Evolutionary conservation across 176 grass and related monocot species (phyloP), one percentile per base, ranked within the genome.

Genomic region (Olyra latifolia): DNA sequence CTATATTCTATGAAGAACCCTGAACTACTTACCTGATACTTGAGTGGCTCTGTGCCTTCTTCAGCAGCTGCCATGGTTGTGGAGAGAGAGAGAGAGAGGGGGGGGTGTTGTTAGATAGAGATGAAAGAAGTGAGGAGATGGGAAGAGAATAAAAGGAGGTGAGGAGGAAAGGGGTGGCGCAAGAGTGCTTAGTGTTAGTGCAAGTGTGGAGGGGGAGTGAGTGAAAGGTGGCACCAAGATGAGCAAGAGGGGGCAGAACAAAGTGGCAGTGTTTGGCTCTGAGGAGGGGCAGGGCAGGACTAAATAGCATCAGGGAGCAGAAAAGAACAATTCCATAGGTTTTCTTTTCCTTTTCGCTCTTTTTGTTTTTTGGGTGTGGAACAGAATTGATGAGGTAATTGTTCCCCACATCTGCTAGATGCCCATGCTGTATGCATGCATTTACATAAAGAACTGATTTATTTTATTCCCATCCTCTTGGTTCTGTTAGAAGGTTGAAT

Each of bases 1-100:
- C n/a, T 32, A 54, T 25, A 48, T 50, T 63, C 57, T 15, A 76
- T 12, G 46, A 87, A 74, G 7, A 62, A 22, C 45, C 48, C 32
- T 62, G 25, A 82, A 67, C 8, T 17, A 17, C 60, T 57, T 74
- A 98, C 95, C 90, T 98, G 95, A 20, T 98, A 98, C 47, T 74
- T 87, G 4, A 98, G 90, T 62, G 95, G 80, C 61, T 93, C 86
- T 42, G 78, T 66, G 8, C 83, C 83, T 86, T 87, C 86, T 89
- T 89, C 90, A 67, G 74, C 17, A 13, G 62, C 85, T 55, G 92
- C 88, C 95, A 98, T 98, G 82, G 74, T 60, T 78, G 61, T 16
- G 12, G 23, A 54, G 48, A 70, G 30, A 61, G 12, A 16, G 39
- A 60, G 48, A 40, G 19, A 12, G 20, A 11, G 43, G 0, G 43